Base-by-base conservation (phyloP, 2,329 filamentous ascomycete species). In the Emergomyces orientalis region DNA sequence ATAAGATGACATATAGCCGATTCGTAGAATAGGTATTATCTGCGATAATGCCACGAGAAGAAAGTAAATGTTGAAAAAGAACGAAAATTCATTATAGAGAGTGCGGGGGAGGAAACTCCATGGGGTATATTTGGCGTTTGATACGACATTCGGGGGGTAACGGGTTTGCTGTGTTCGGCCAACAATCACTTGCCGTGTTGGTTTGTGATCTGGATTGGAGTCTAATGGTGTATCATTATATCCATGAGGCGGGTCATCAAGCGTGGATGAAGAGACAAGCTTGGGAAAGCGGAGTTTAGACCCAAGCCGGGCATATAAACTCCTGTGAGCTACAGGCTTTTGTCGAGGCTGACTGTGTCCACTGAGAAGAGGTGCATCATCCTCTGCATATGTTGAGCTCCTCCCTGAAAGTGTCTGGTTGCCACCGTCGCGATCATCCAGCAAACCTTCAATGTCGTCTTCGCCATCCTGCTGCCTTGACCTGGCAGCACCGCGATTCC, bases 31-130 rank as follows among this genome's bases (percentile, higher is more conserved):
- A 3, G 91, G 92, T 71, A 99, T 92, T 52, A 91, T 87, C 77
- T 99, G 94, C 45, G 93, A 97, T 59, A 97, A 77, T 7, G 94
- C 95, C 59, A 99, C 94, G 32, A 97, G 86, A 62, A 99, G 81
- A 75, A 99, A 99, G 75, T 99, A 99, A 81, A 97, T 90, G 82
- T 99, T 99, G 82, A 99, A 96, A 78, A 99, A 99, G 80, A 97
- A 99, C 64, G 93, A 97, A 74, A 99, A 99, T 73, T 99, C 94
- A 78, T 97, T 97, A 77, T 97, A 99, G 27, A 99, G 81, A 0
- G 94, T 99, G 60, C 93, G 82, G 2, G 95, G 95, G 17, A 99
- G 82, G 76, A 99, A 99, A 60, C 89, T 96, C 80, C 92, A 88
- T 0, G 92, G 86, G 37, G 93, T 97, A 75, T 99, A 99, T 81